phyloP scores from a whole-genome alignment of 2,329 filamentous ascomycete species.

The Sarocladiaceae sp. region DNA sequence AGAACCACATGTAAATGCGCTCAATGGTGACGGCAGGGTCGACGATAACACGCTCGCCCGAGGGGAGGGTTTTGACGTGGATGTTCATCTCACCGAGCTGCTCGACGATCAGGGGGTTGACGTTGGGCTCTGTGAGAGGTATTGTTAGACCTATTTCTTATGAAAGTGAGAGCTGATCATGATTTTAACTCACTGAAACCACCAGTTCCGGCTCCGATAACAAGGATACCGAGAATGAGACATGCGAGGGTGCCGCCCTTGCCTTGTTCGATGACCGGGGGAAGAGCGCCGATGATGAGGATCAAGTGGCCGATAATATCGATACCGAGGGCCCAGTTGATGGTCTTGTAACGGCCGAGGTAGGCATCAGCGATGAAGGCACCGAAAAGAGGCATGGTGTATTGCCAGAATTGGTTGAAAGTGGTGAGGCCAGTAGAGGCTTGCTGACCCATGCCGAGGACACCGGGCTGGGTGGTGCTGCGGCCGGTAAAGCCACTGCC shows the following conservation, averaged over 20 bases:
- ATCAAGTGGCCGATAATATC: slow-evolving; percentile 65
- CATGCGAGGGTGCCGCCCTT: slow-evolving; percentile 53
- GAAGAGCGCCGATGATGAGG: slow-evolving; percentile 61
- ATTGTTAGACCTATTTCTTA: too few species aligned
- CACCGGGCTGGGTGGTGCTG: slow-evolving; percentile 40
- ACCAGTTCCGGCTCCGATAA: slow-evolving; percentile 59
- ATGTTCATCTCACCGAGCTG: slow-evolving; percentile 56
- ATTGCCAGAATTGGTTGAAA: slow-evolving; percentile 57
- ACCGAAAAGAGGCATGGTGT: slow-evolving; percentile 54
- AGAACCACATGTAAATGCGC: slow-evolving; percentile 66
- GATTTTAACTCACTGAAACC: slow-evolving; percentile 58
- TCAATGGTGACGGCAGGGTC: slow-evolving; percentile 60
- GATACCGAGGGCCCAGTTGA: slow-evolving; percentile 55
- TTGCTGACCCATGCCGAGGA: slow-evolving; percentile 53
- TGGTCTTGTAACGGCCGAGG: slow-evolving; percentile 66
- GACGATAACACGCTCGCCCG: slow-evolving; percentile 60
- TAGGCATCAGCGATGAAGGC: slow-evolving; percentile 50
- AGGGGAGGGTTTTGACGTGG: slow-evolving; percentile 45
- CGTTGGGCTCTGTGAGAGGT: too few species aligned
- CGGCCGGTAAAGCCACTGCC: slow-evolving; percentile 50
- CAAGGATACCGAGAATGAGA: slow-evolving; percentile 56
- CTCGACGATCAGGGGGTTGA: slow-evolving; percentile 63
- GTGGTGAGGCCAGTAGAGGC: slow-evolving; percentile 40
- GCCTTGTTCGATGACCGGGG: slow-evolving; percentile 50
- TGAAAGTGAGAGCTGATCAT: too few species aligned